Evolutionary conservation across 306 rosid species (phyloP), one percentile per base, ranked within the genome.

Genomic region (Luffa aegyptiaca): DNA sequence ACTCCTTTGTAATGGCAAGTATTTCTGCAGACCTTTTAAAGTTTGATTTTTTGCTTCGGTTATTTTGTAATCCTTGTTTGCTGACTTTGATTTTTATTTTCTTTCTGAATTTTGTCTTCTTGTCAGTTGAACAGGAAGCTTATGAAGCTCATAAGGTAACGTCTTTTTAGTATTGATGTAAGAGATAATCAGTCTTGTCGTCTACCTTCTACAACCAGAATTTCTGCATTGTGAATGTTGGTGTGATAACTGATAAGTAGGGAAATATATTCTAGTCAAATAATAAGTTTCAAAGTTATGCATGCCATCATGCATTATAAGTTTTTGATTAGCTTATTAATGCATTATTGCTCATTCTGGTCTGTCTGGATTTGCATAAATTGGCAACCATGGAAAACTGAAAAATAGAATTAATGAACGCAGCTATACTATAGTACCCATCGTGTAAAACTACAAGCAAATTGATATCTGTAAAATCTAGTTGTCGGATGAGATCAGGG

Each of bases 91-190:
- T 49, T 51, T 68, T 42, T 3, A 78, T 45, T 8, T 56, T 70
- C 63, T 36, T 59, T 26, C 44, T 17, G 39, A 62, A 79, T 88
- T 72, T 83, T 69, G 81, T 66, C 31, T 41, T 79, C 75, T 82
- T 80, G 51, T 61, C 96, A 95, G 99, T 95, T 85, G 78, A 83
- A 31, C 89, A 82, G 65, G 93, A 88, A 88, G 87, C 81, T 77
- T 93, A 89, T 81, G 94, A 95, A 74, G 82, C 85, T 81, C 92
- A 95, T 89, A 92, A 91, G 96, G 99, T 95, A 86, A 79, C 69
- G 57, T 56, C 82, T 76, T 81, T 56, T 46, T 70, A 78, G 55
- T 57, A 42, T 53, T 52, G 31, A 42, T 81, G 49, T n/a, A 55
- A 36, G 35, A 21, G 42, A 48, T 76, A 52, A 52, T 26, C 55